These are phyloP conservation scores for Leccinum olivaceopallidum DNA, from an alignment of 768 basidiomycete genomes.

Conservation along the genomic window DNA sequence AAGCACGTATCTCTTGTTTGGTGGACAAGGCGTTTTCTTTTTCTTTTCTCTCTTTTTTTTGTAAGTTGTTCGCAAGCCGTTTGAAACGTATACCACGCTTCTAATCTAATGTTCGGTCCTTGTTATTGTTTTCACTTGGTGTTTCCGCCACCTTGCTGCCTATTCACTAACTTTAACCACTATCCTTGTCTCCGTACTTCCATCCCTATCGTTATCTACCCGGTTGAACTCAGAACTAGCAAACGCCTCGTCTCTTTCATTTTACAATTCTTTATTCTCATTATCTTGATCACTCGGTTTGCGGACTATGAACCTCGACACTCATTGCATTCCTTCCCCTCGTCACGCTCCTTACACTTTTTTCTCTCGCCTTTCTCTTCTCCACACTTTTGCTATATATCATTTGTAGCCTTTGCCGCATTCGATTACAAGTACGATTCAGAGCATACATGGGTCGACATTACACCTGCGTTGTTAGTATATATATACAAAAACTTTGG, in stretches of 20 bases:
- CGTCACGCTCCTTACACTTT: neutral
- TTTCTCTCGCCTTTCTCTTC: neutral
- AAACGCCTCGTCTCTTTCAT: slow-evolving; percentile 8
- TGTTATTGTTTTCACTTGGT: slow-evolving; percentile 1
- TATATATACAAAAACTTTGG: neutral
- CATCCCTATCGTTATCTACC: slow-evolving; percentile 9
- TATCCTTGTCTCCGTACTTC: slow-evolving; percentile 1
- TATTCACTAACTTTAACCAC: neutral
- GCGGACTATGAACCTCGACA: slow-evolving; percentile 14
- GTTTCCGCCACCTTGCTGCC: neutral
- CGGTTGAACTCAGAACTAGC: neutral
- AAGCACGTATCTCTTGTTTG: neutral
- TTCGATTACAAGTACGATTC: slow-evolving; percentile 3
- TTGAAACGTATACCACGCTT: slow-evolving; percentile 19
- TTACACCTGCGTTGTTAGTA: slow-evolving; percentile 8
- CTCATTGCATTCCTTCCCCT: slow-evolving; percentile 10
- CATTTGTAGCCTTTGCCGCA: slow-evolving; percentile 16
- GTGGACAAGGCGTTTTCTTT: slow-evolving; percentile 7
- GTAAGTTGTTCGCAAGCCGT: slow-evolving; percentile 12
- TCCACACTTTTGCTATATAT: neutral
- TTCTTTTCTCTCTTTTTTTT: slow-evolving; percentile 1
- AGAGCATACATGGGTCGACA: slow-evolving; percentile 11
- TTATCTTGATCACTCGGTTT: neutral
- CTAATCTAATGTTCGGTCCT: slow-evolving; percentile 13
- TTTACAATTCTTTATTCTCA: neutral